Evolutionary conservation across 331 rosid species (phyloP), one percentile per base, ranked within the genome.

Genomic region (Dryas integrifolia): DNA sequence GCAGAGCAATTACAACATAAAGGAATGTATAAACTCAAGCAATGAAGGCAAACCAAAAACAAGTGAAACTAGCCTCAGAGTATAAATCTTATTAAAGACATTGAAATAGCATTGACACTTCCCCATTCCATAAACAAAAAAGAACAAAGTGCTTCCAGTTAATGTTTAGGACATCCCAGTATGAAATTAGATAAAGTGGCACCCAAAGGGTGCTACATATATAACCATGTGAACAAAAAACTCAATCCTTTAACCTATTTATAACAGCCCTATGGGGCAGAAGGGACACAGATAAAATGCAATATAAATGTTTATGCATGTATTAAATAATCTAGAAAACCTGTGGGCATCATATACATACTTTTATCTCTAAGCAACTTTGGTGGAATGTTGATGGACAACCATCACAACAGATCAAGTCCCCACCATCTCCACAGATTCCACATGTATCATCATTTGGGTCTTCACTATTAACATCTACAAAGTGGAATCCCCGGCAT

Each of bases 331-430:
- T 45, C 9, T 48, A 4, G 9, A 75, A 64, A 74, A 53, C 45
- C 18, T n/a, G 35, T 39, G 46, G 58, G 65, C 69, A 45, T 35
- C 56, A 39, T 5, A 76, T 48, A 76, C 86, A 35, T 84, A 95
- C 99, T 74, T 88, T 72, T 77, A 92, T 88, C 69, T 85, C 89
- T 86, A 95, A 84, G 80, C 98, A 95, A 81, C 86, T 85, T 74
- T 88, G 95, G 79, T 95, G 98, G 83, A 95, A 95, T 39, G 98
- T 91, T 56, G 98, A 95, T 44, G 98, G 98, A 80, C 98, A 95
- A 71, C 93, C 77, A 79, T 95, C 98, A 74, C 98, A 95, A 72
- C 98, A 95, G 77, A 89, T 85, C 86, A 95, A 82, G 79, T 91
- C 85, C 71, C 98, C 98, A 46, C 98, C 98, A 79, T 95, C 98